Conservation (phyloP, 352 stramenopile species). For the Phytophthora cryptogea region DNA sequence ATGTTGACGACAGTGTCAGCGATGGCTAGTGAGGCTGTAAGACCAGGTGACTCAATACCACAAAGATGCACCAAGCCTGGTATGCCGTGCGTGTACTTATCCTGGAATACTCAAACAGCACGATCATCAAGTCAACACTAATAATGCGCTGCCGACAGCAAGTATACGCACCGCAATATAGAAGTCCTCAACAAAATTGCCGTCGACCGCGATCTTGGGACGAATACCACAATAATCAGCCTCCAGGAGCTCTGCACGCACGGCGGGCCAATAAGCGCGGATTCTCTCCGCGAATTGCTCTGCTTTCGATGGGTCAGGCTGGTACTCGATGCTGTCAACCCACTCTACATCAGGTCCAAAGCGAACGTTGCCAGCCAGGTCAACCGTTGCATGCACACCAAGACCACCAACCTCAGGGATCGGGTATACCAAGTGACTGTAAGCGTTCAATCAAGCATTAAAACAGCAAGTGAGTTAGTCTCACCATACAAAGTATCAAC, state of each 20-base stretch:
- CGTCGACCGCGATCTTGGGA: constrained; percentile 90
- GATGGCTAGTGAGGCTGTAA: constrained; percentile 89
- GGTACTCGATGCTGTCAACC: constrained; percentile 89
- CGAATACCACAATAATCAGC: constrained; percentile 96
- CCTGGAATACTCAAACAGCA: constrained; percentile 29
- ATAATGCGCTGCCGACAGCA: background rate
- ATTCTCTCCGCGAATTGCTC: constrained; percentile 70
- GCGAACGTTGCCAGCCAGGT: constrained; percentile 90
- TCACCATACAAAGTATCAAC: background rate
- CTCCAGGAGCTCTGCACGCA: constrained; percentile 76
- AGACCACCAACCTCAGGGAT: constrained; percentile 94
- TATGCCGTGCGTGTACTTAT: constrained; percentile 71
- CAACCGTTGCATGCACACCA: constrained; percentile 96
- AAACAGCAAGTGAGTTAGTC: background rate
- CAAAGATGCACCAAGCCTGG: constrained; percentile 91
- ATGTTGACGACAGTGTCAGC: constrained; percentile 73
- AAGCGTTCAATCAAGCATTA: background rate
- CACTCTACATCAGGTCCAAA: constrained; percentile 98
- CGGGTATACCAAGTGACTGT: constrained; percentile 94
- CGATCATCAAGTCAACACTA: background rate
- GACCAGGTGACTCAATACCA: constrained; percentile 97
- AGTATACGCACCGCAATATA: constrained; percentile 67
- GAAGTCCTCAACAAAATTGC: constrained; percentile 87
- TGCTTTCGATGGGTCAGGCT: constrained; percentile 68
- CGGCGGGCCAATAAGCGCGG: constrained; percentile 92